phyloP scores from a whole-genome alignment of 306 rosid genomes.

The Medicago arabica region DNA sequence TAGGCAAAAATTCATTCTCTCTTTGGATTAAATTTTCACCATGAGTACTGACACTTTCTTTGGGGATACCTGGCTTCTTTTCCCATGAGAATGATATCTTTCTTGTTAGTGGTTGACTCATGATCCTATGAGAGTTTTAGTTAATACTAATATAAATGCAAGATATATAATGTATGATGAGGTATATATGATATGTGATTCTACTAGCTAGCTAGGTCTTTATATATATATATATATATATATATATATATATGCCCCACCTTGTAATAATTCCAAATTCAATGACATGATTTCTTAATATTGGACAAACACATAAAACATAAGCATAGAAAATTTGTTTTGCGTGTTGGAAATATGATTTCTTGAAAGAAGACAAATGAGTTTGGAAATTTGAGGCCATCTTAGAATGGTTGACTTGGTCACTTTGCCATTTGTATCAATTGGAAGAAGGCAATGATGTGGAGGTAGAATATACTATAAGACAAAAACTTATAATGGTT shows the following conservation, averaged over 20 bases:
- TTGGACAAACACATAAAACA: slow-evolving; percentile 7
- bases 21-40: slow-evolving; percentile 30
- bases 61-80: slow-evolving; percentile 68
- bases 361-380: background rate
- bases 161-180: too few relatives aligned
- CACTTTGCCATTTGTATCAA: slow-evolving; percentile 14
- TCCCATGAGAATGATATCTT: slow-evolving; percentile 85
- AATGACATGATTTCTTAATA: background rate
- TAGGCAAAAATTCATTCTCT: slow-evolving; percentile 35
- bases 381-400: slow-evolving; percentile 1
- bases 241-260: background rate
- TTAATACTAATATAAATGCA: too few relatives aligned
- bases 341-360: background rate
- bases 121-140: background rate
- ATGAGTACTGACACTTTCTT: slow-evolving; percentile 22
- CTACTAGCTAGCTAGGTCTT: background rate
- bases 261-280: background rate
- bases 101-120: slow-evolving; percentile 45
- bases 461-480: slow-evolving; percentile 22
- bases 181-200: background rate
- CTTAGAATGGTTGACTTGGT: slow-evolving; percentile 11
- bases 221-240: background rate
- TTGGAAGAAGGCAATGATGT: slow-evolving; percentile 20
- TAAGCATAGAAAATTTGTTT: background rate
- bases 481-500: slow-evolving; percentile 41